Conservation (phyloP, 108 stramenopile genomes). For the Nitzschia inconspicua region DNA sequence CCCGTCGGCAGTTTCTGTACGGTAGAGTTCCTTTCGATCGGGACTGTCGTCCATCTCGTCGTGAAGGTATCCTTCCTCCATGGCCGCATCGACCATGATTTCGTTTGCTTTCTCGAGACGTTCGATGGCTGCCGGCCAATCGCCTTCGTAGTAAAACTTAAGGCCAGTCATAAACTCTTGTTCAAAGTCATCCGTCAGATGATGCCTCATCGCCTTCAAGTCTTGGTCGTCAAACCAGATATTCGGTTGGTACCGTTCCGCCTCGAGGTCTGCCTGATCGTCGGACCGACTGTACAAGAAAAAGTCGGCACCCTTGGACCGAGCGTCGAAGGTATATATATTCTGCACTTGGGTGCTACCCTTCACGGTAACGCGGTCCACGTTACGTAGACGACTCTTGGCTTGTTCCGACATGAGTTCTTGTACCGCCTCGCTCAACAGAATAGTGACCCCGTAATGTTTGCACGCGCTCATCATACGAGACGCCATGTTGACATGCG, state of each 20-base stretch:
- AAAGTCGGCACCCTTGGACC: slow-evolving; percentile 74
- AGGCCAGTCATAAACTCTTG: slow-evolving; percentile 58
- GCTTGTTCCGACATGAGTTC: slow-evolving; percentile 68
- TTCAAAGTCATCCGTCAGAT: slow-evolving; percentile 74
- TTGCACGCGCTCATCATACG: slow-evolving; percentile 88
- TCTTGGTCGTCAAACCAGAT: slow-evolving; percentile 86
- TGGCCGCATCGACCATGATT: slow-evolving; percentile 63
- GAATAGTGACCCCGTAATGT: slow-evolving; percentile 85
- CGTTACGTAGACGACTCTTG: slow-evolving; percentile 62
- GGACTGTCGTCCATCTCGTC: slow-evolving; percentile 12
- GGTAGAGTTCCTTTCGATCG: slow-evolving; percentile 25
- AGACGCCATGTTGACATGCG: slow-evolving; percentile 95
- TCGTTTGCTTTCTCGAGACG: slow-evolving; percentile 63
- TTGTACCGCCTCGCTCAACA: slow-evolving; percentile 80
- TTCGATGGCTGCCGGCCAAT: slow-evolving; percentile 60
- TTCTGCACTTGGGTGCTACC: slow-evolving; percentile 81
- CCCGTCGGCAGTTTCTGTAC: slow-evolving; percentile 69
- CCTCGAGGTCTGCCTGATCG: slow-evolving; percentile 70
- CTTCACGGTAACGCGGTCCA: slow-evolving; percentile 94
- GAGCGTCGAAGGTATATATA: slow-evolving; percentile 88
- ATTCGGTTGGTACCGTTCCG: slow-evolving; percentile 56
- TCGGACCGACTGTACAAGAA: slow-evolving; percentile 63
- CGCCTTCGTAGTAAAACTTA: slow-evolving; percentile 69
- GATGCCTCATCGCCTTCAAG: slow-evolving; percentile 72
- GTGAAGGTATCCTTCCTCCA: slow-evolving; percentile 56